phyloP scores from a whole-genome alignment of 169 alveolate species.

The Eimeria maxima region DNA sequence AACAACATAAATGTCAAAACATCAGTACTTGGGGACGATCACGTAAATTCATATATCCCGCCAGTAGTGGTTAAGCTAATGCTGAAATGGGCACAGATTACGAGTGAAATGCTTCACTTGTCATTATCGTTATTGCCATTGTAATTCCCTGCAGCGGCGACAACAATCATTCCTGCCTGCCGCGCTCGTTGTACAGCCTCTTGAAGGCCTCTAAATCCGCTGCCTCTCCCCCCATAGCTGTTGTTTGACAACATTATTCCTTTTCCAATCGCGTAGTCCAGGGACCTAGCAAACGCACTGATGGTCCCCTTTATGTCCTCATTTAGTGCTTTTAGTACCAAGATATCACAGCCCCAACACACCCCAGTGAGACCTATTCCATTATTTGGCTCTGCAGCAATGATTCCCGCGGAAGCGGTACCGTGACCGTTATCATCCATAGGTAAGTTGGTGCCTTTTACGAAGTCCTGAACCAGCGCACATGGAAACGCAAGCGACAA shows the following conservation, averaged over 20 bases:
- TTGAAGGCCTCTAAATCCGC: slow-evolving; percentile 84
- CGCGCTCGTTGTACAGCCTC: slow-evolving; percentile 84
- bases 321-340: slow-evolving; percentile 87
- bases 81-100: background rate
- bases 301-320: slow-evolving; percentile 87
- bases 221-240: slow-evolving; percentile 88
- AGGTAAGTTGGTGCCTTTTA: slow-evolving; percentile 85
- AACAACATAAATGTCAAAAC: background rate
- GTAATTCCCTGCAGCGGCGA: slow-evolving; percentile 86
- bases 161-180: slow-evolving; percentile 84
- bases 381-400: slow-evolving; percentile 88
- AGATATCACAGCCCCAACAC: slow-evolving; percentile 88
- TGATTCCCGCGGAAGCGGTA: slow-evolving; percentile 88
- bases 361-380: slow-evolving; percentile 88
- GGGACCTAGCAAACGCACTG: slow-evolving; percentile 87
- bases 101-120: slow-evolving; percentile 65
- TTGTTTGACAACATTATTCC: slow-evolving; percentile 88
- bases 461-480: slow-evolving; percentile 85
- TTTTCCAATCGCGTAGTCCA: slow-evolving; percentile 88
- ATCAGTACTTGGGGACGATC: background rate
- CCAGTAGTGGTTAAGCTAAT: background rate
- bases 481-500: background rate
- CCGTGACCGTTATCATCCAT: slow-evolving; percentile 89
- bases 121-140: slow-evolving; percentile 84
- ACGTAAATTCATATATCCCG: background rate